phyloP scores from a whole-genome alignment of 345 rosid species.

The Arabidopsis suecica region DNA sequence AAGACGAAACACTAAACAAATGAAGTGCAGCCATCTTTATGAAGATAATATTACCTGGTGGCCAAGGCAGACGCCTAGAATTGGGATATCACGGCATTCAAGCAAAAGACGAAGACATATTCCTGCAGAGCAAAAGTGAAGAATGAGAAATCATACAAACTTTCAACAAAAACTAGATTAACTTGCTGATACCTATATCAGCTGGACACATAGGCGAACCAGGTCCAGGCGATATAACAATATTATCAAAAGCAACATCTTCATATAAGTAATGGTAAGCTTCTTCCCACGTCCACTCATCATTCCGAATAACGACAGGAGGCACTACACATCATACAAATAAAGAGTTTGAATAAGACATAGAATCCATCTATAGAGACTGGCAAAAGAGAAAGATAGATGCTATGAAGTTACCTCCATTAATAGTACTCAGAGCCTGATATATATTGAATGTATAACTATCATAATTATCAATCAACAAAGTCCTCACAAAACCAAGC shows the following conservation, averaged over 20 bases:
- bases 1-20: not conserved
- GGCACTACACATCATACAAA: constrained; percentile 56
- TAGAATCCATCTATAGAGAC: constrained; percentile 12
- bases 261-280: constrained; percentile 60
- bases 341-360: constrained; percentile 2
- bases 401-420: constrained; percentile 64
- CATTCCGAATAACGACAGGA: constrained; percentile 85
- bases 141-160: constrained; percentile 16
- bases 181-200: constrained; percentile 72
- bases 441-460: constrained; percentile 94
- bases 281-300: constrained; percentile 87
- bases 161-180: not conserved
- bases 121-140: constrained; percentile 60
- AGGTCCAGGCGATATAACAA: constrained; percentile 98
- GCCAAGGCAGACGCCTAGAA: constrained; percentile 94
- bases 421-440: constrained; percentile 79
- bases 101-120: constrained; percentile 82
- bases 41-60: constrained; percentile 70
- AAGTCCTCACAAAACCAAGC: constrained; percentile 74
- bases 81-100: constrained; percentile 85
- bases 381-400: not conserved
- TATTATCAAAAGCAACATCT: constrained; percentile 79
- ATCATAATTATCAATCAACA: constrained; percentile 93
- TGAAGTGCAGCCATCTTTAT: not conserved
- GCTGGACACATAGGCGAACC: constrained; percentile 84